phyloP scores from a whole-genome alignment of 2,329 filamentous ascomycete species.

The Claviceps fusiformis region DNA sequence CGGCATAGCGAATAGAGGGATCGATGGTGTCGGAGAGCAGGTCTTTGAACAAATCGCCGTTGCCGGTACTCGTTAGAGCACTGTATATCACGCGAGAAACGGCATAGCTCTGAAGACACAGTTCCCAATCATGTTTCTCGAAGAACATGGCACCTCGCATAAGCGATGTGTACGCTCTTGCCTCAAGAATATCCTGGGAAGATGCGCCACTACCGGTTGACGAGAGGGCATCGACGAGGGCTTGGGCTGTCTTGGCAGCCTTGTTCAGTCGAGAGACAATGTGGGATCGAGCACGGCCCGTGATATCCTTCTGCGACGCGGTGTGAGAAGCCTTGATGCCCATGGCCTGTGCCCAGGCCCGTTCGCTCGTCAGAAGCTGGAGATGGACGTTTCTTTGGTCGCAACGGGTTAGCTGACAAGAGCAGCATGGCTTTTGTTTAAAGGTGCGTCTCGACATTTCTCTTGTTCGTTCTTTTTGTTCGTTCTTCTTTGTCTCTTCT shows the following conservation, averaged over 20 bases:
- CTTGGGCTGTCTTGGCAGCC: constrained; percentile 55
- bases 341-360: constrained; percentile 94
- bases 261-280: constrained; percentile 81
- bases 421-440: no score
- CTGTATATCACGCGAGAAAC: constrained; percentile 72
- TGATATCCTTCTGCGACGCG: constrained; percentile 65
- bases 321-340: constrained; percentile 76
- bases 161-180: constrained; percentile 67
- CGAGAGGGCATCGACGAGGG: constrained; percentile 53
- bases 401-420: background rate
- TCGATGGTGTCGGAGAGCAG: constrained; percentile 77
- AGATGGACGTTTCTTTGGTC: constrained; percentile 56
- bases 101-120: constrained; percentile 63
- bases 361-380: constrained; percentile 74
- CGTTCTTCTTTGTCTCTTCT: no score
- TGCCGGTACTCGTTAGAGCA: constrained; percentile 46
- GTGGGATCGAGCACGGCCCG: constrained; percentile 68
- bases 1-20: constrained; percentile 84
- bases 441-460: no score
- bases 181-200: constrained; percentile 65
- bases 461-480: no score
- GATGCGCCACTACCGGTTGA: constrained; percentile 53
- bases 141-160: constrained; percentile 67
- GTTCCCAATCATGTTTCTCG: constrained; percentile 77
- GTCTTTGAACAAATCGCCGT: constrained; percentile 71